A percentile compares a stretch with the other conserved stretches of the same genome.
Evolutionary conservation across 108 stramenopile genomes (phyloP).

Genomic region (Epithemia pelagica): DNA sequence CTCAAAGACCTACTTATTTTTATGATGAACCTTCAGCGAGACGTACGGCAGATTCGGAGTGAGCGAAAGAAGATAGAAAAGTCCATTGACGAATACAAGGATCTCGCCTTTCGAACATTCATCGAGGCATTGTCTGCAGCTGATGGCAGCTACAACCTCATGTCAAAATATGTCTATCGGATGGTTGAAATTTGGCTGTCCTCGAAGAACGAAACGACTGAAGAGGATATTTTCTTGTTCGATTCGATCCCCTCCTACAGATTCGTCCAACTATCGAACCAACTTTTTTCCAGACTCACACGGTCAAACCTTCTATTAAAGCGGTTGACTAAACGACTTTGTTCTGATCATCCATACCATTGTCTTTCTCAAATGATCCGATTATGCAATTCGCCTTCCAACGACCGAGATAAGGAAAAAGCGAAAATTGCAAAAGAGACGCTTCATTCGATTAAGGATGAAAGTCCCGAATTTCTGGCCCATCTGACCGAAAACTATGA

Average conservation of each 20-base stretch:
- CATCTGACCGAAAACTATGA: slow-evolving; percentile 50
- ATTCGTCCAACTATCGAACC: slow-evolving; percentile 78
- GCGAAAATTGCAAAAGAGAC: slow-evolving; percentile 53
- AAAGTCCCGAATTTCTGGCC: slow-evolving; percentile 29
- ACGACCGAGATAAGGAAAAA: slow-evolving; percentile 26
- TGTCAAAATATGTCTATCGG: slow-evolving; percentile 60
- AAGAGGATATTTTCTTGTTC: not conserved
- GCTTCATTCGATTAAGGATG: slow-evolving; percentile 30
- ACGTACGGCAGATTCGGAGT: not conserved
- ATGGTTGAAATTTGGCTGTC: slow-evolving; percentile 74
- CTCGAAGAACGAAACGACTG: slow-evolving; percentile 19
- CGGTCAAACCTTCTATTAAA: slow-evolving; percentile 37
- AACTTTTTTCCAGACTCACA: slow-evolving; percentile 81
- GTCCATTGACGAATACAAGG: slow-evolving; percentile 1
- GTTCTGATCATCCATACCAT: slow-evolving; percentile 82
- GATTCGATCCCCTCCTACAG: slow-evolving; percentile 51
- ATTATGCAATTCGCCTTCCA: slow-evolving; percentile 50
- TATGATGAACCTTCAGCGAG: not conserved
- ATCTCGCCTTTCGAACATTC: not conserved
- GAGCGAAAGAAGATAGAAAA: slow-evolving; percentile 11
- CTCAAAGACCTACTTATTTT: not conserved
- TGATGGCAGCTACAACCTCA: not conserved
- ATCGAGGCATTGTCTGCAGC: slow-evolving; percentile 2
- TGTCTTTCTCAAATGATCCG: slow-evolving; percentile 74
- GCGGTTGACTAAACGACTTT: slow-evolving; percentile 55